Base-by-base conservation (phyloP, 2,329 filamentous ascomycete genomes). In the Sclerotinia glacialis region DNA sequence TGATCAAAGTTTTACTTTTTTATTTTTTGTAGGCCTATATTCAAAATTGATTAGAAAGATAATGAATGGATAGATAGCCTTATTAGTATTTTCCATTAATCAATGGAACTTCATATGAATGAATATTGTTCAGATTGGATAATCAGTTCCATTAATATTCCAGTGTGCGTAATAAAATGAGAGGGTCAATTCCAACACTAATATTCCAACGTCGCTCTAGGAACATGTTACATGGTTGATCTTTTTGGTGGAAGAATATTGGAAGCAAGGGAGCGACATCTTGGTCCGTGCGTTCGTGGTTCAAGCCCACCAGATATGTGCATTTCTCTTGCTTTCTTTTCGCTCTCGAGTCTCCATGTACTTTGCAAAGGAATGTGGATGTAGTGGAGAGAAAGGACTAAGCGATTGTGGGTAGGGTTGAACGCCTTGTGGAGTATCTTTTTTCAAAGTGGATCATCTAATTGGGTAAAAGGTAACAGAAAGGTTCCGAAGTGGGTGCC, bases 241-340 rank as follows among this genome's bases (percentile, higher is more conserved):
- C 1, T 46, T 59, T 34, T 46, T 28, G 5, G 6, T 16, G 3
- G 1, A 18, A 12, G 12, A 23, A 9, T 11, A 16, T n/a, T 44
- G 37, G 12, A 1, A 28, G 40, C 23, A 46, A 3, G 21, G 18
- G 18, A 28, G 16, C 4, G 26, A n/a, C 0, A 26, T 9, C 3
- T 0, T 59, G 26, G 55, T n/a, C 40, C 42, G 56, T 47, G 42
- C 28, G 6, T 21, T n/a, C 18, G 28, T 26, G 31, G n/a, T 28
- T 58, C n/a, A 58, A 64, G 37, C n/a, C 40, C n/a, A 21, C 28
- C 28, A 16, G n/a, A 40, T 37, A 21, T 63, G 18, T 63, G 44
- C 21, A 5, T 21, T 54, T 14, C 23, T 56, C 37, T 49, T 31
- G 26, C 40, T 21, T 60, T n/a, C 12, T 23, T 37, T 47, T 60